Percentiles rank a stretch among this genome's conserved stretches.
Conservation (phyloP, 371 early-diverging fungal genomes). For the Choanephora cucurbitarum region DNA sequence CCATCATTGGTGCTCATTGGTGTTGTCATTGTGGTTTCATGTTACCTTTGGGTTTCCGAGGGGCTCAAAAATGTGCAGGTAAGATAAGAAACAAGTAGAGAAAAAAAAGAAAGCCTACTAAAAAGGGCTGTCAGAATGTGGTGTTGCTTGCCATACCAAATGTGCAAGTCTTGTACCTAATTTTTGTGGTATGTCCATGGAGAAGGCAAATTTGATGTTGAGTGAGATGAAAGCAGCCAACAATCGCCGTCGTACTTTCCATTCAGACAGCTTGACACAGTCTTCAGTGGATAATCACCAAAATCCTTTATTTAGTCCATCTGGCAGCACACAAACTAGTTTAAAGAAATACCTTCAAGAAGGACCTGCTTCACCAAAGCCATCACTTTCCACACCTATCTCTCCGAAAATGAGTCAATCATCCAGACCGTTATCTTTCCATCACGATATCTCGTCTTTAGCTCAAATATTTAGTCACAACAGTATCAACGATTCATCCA, state of each 20-base stretch:
- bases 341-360: background rate
- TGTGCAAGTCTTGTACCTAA: conserved; percentile 90
- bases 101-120: background rate
- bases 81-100: conserved; percentile 1
- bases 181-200: conserved; percentile 91
- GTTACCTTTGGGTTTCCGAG: conserved; percentile 78
- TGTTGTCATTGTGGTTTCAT: conserved; percentile 97
- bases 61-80: conserved; percentile 60
- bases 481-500: conserved; percentile 9
- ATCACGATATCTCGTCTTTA: conserved; percentile 16
- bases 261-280: conserved; percentile 15
- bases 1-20: conserved; percentile 82
- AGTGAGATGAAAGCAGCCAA: conserved; percentile 75
- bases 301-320: conserved; percentile 22
- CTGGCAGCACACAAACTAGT: conserved; percentile 14
- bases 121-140: conserved; percentile 64
- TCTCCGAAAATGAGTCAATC: conserved; percentile 12
- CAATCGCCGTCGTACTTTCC: conserved; percentile 31
- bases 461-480: conserved; percentile 15
- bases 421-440: conserved; percentile 15
- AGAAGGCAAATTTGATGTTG: conserved; percentile 79
- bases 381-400: conserved; percentile 23
- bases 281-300: conserved; percentile 13
- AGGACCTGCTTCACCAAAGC: conserved; percentile 6
- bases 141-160: conserved; percentile 77